Evolutionary conservation across 495 filamentous ascomycete genomes (phyloP), one percentile per base, ranked within the genome.

Genomic region (Trichocladium uniseriatum): DNA sequence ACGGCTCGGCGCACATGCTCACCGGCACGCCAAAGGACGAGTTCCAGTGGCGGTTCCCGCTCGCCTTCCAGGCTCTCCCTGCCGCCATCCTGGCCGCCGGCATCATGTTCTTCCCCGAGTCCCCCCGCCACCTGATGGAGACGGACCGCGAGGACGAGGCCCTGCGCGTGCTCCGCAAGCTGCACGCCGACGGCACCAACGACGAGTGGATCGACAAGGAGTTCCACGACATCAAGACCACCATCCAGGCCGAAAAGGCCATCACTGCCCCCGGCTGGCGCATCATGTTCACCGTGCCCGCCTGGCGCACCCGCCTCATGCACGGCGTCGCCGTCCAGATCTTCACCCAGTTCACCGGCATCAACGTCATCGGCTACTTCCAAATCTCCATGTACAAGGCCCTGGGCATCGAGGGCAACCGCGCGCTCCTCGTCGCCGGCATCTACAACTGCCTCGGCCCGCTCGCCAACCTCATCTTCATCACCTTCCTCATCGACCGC

Each of bases 361-460:
- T 48, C 64, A 65, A 80, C 61, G 78, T 82, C 19, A 80, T 82
- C 45, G 68, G 70, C 38, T 81, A 82, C 60, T 81, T 80, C 50
- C 76, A 79, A 53, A 77, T 69, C 0, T 70, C 71, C 45, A 79
- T 81, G 69, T 81, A 80, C 64, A 58, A 73, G n/a, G 63, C 73
- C 15, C 66, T 82, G 4, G 78, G 78, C 5, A 74, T 82, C 19
- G 69, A 64, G 0, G 77, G 74, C 2, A 67, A 63, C 38, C 66
- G 69, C 19, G 69, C 65, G 28, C 63, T 78, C 11, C 72, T 82
- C 0, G 73, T 82, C 2, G 70, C 73, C 6, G 78, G 76, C 7
- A 70, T 81, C 38, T 82, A 82, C 63, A 82, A 82, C 49, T 74
- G 76, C 27, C 66, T 80, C 18, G 77, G 77, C 13, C 76, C 52